A percentile compares a stretch with the other conserved stretches of the same genome.
phyloP scores from a whole-genome alignment of 1,284 basidiomycete species.

The Ganoderma resinaceum region DNA sequence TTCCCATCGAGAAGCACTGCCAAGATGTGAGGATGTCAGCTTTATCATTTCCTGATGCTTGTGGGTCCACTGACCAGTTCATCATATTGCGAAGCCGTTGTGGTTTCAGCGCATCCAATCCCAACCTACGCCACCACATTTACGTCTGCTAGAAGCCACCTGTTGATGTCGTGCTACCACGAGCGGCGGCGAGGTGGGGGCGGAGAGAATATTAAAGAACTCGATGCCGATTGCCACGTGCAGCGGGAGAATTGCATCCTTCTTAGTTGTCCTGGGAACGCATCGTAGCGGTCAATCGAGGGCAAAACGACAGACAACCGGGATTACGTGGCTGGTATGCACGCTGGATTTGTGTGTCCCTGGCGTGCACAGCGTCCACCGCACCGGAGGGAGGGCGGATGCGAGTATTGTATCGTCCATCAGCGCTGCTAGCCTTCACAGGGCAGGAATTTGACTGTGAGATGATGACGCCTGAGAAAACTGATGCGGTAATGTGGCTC shows the following conservation, averaged over 20 bases:
- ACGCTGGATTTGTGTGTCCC: background rate
- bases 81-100: slow-evolving; percentile 2
- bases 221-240: background rate
- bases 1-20: slow-evolving; percentile 2
- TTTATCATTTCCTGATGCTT: background rate
- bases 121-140: background rate
- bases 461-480: background rate
- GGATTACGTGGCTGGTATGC: background rate
- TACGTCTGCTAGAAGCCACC: background rate
- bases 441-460: background rate
- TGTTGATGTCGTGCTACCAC: background rate
- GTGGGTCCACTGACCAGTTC: slow-evolving; percentile 3
- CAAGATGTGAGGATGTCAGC: background rate
- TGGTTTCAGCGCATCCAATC: background rate
- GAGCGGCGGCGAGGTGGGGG: background rate
- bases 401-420: background rate
- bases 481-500: background rate
- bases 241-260: background rate
- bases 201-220: background rate
- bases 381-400: background rate
- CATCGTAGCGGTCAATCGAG: background rate
- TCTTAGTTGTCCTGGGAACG: background rate
- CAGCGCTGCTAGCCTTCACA: background rate
- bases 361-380: background rate
- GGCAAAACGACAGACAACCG: background rate